Percentiles rank a stretch among this genome's conserved stretches.
Evolutionary conservation across 2,329 filamentous ascomycete genomes (phyloP).

Genomic region (Calonectria pteridis): DNA sequence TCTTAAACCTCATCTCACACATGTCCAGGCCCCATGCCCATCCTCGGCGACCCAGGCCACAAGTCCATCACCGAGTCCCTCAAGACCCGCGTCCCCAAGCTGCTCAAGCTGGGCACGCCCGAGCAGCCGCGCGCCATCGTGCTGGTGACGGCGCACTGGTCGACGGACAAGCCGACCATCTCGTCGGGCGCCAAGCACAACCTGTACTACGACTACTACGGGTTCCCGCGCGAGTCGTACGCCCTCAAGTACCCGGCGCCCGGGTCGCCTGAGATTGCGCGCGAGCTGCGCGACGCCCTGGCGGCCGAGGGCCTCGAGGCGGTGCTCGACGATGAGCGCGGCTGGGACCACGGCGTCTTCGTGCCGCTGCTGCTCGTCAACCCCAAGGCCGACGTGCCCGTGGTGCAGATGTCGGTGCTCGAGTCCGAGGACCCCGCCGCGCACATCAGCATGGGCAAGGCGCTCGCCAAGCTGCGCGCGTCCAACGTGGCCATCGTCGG

Average conservation of each 20-base stretch:
- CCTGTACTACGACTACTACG: slow-evolving; percentile 70
- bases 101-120: slow-evolving; percentile 66
- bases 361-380: slow-evolving; percentile 67
- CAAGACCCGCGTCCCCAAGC: slow-evolving; percentile 64
- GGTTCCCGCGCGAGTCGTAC: slow-evolving; percentile 69
- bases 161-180: slow-evolving; percentile 61
- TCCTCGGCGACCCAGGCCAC: slow-evolving; percentile 68
- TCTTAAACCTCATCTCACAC: not conserved
- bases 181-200: slow-evolving; percentile 61
- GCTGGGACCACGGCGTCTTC: slow-evolving; percentile 74
- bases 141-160: slow-evolving; percentile 71
- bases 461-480: slow-evolving; percentile 62
- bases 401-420: slow-evolving; percentile 70
- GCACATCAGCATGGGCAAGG: slow-evolving; percentile 66
- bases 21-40: slow-evolving; percentile 64
- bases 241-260: slow-evolving; percentile 67
- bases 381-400: slow-evolving; percentile 64
- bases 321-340: slow-evolving; percentile 53
- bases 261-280: slow-evolving; percentile 66
- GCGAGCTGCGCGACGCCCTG: slow-evolving; percentile 60
- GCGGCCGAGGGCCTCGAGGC: slow-evolving; percentile 59
- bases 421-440: slow-evolving; percentile 60
- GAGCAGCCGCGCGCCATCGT: slow-evolving; percentile 65
- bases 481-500: slow-evolving; percentile 70
- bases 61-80: slow-evolving; percentile 64